Conservation (phyloP, 495 filamentous ascomycete species). For the Hypoxylon fragiforme region DNA sequence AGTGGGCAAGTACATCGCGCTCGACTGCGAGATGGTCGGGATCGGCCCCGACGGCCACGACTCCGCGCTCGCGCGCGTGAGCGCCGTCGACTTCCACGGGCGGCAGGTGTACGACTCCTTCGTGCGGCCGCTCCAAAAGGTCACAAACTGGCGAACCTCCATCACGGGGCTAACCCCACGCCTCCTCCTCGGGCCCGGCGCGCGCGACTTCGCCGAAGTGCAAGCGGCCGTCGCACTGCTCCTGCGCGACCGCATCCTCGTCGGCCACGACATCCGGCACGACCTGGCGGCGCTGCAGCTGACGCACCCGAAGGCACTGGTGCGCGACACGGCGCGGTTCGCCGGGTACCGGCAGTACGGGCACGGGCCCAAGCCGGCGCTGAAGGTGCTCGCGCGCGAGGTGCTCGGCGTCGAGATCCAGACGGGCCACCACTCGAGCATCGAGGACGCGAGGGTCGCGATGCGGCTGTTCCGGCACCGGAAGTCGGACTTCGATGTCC, state of each 20-base stretch:
- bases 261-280: slow-evolving; percentile 89
- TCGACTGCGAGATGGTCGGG: slow-evolving; percentile 99
- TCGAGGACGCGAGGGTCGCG: slow-evolving; percentile 87
- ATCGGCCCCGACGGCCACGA: slow-evolving; percentile 70
- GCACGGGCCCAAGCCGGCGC: slow-evolving; percentile 73
- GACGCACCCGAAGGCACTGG: slow-evolving; percentile 71
- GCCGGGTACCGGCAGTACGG: slow-evolving; percentile 72
- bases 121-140: slow-evolving; percentile 72
- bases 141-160: slow-evolving; percentile 86
- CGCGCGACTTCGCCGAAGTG: slow-evolving; percentile 71
- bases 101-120: slow-evolving; percentile 89
- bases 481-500: slow-evolving; percentile 80
- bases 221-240: slow-evolving; percentile 73
- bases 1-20: slow-evolving; percentile 82
- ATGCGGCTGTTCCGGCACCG: slow-evolving; percentile 83
- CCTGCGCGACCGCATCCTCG: slow-evolving; percentile 70
- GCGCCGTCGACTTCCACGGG: slow-evolving; percentile 89
- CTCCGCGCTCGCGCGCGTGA: slow-evolving; percentile 78
- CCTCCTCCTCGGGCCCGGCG: slow-evolving; percentile 68
- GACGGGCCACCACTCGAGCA: slow-evolving; percentile 63
- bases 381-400: slow-evolving; percentile 75
- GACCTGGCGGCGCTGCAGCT: slow-evolving; percentile 79
- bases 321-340: slow-evolving; percentile 83
- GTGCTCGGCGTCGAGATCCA: slow-evolving; percentile 85
- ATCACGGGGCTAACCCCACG: slow-evolving; percentile 77